Conservation (phyloP, 768 basidiomycete genomes). For the Suillus alpinus region DNA sequence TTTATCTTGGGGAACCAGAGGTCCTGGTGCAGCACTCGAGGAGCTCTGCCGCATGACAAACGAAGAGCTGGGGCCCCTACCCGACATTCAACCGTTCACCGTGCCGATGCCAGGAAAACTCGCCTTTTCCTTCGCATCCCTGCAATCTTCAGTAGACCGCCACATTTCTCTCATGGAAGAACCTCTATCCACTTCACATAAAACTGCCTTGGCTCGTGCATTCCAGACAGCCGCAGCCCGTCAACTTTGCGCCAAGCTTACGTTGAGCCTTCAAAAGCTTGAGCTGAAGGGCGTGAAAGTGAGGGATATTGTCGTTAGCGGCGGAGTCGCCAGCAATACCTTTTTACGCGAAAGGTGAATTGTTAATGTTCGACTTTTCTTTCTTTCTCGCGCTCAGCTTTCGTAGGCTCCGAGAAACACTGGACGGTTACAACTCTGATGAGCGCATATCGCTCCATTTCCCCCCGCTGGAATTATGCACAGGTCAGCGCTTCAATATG, state of each 20-base stretch:
- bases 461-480: constrained; percentile 80
- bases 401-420: constrained; percentile 30
- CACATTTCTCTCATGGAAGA: constrained; percentile 43
- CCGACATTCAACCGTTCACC: constrained; percentile 39
- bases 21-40: constrained; percentile 83
- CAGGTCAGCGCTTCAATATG: constrained; percentile 40
- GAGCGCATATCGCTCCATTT: constrained; percentile 51
- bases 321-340: constrained; percentile 89
- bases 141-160: constrained; percentile 70
- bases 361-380: background rate
- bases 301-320: constrained; percentile 74
- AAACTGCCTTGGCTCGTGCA: constrained; percentile 53
- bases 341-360: constrained; percentile 64
- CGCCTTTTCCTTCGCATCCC: constrained; percentile 75
- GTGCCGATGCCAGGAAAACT: constrained; percentile 52
- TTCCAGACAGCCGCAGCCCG: constrained; percentile 72
- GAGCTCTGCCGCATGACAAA: constrained; percentile 47
- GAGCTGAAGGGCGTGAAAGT: constrained; percentile 48
- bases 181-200: constrained; percentile 24
- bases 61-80: constrained; percentile 20
- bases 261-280: constrained; percentile 31
- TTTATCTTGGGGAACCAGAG: constrained; percentile 59
- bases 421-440: constrained; percentile 27
- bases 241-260: constrained; percentile 76
- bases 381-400: background rate